These are phyloP conservation scores for Fraxinus ornus DNA, from an alignment of 305 asterid species.

Conservation along the genomic window DNA sequence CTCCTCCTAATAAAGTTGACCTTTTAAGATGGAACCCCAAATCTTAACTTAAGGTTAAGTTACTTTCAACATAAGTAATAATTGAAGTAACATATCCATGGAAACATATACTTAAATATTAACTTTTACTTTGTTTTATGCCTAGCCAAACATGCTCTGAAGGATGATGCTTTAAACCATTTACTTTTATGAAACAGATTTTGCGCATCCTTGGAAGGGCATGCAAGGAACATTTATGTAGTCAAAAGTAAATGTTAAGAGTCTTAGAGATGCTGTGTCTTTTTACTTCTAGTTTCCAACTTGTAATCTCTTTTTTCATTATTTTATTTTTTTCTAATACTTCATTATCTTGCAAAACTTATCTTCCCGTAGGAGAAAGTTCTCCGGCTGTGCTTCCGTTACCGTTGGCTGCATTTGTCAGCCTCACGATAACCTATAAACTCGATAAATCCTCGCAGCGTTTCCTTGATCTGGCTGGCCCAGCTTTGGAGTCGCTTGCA, in stretches of 20 bases:
- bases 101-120: not conserved
- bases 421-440: slow-evolving; percentile 96
- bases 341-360: slow-evolving; percentile 18
- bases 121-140: not conserved
- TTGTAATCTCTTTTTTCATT: not conserved
- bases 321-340: not conserved
- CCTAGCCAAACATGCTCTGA: not conserved
- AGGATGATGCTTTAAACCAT: not conserved
- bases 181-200: not conserved
- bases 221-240: not conserved
- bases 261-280: not conserved
- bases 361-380: slow-evolving; percentile 56
- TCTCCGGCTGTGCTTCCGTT: slow-evolving; percentile 90
- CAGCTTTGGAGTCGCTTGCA: slow-evolving; percentile 92
- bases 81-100: not conserved
- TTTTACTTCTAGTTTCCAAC: not conserved
- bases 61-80: not conserved
- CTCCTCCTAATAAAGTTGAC: too few species aligned
- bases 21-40: too few species aligned
- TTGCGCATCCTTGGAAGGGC: not conserved
- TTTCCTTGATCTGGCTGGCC: slow-evolving; percentile 93
- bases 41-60: not conserved
- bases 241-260: not conserved
- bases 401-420: slow-evolving; percentile 96
- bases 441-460: slow-evolving; percentile 93